These are phyloP conservation scores for Albizia julibrissin DNA, from an alignment of 306 rosid species.

Conservation along the genomic window DNA sequence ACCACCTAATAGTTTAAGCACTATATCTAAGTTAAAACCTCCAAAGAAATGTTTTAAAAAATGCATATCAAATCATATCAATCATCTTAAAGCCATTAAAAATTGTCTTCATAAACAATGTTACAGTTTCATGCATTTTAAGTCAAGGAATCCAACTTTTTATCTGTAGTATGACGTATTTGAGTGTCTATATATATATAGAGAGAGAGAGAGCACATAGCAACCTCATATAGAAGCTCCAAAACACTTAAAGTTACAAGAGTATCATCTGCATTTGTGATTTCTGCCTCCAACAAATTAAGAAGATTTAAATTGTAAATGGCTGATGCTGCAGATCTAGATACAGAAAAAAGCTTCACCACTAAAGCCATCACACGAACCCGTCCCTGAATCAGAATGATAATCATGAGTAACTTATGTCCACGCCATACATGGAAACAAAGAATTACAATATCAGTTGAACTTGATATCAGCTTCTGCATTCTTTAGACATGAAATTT, in stretches of 20 bases:
- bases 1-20: neutral
- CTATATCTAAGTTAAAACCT: neutral
- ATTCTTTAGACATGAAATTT: constrained; percentile 15
- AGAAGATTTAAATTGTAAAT: constrained; percentile 70
- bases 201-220: constrained; percentile 8
- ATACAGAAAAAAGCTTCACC: constrained; percentile 85
- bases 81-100: neutral
- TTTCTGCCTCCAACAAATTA: constrained; percentile 70
- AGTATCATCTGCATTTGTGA: constrained; percentile 65
- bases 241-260: constrained; percentile 78
- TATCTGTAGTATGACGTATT: neutral
- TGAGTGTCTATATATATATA: neutral
- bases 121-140: neutral
- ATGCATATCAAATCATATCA: neutral
- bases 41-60: neutral
- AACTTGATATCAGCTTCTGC: neutral
- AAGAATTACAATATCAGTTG: neutral
- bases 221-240: constrained; percentile 95
- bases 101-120: neutral
- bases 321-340: constrained; percentile 66
- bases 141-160: neutral
- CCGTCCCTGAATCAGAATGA: constrained; percentile 64
- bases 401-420: constrained; percentile 21
- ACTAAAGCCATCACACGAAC: constrained; percentile 82
- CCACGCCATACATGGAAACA: constrained; percentile 25